Evolutionary conservation across 78 protist genomes (phyloP).

Genomic region (Monocercomonoides exilis): DNA sequence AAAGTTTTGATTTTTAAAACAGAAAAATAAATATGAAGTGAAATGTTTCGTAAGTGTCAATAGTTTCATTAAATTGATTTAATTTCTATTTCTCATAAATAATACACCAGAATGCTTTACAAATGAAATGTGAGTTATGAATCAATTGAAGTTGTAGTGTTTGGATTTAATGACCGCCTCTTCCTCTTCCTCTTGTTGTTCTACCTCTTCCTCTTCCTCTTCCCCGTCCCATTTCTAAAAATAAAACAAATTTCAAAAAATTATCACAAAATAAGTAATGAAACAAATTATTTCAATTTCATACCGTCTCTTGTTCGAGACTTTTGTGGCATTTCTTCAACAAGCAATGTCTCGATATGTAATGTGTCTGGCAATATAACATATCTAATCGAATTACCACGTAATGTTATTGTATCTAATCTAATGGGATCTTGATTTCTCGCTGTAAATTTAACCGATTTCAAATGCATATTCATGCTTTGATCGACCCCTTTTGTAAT

Average conservation of each 20-base stretch:
- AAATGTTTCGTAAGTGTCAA: no score
- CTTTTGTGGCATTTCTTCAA: slow-evolving; percentile 85
- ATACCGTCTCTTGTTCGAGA: slow-evolving; percentile 33
- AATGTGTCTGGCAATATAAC: slow-evolving; percentile 83
- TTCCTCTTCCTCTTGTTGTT: not conserved
- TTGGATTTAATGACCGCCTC: not conserved
- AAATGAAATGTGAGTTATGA: no score
- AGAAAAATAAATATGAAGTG: no score
- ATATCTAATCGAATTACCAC: slow-evolving; percentile 93
- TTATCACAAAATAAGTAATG: not conserved
- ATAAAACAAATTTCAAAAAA: not conserved
- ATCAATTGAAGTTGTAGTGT: no score
- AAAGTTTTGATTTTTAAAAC: no score
- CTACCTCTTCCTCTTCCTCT: not conserved
- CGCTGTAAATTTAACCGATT: slow-evolving; percentile 75
- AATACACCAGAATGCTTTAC: no score
- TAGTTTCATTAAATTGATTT: no score
- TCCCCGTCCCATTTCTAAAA: not conserved
- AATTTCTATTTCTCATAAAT: no score
- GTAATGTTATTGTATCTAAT: slow-evolving; percentile 73
- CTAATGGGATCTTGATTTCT: slow-evolving; percentile 75
- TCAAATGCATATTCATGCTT: slow-evolving; percentile 88
- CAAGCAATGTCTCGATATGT: slow-evolving; percentile 83
- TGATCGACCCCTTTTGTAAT: slow-evolving; percentile 88
- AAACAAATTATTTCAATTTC: not conserved